Percentiles rank a stretch among this genome's conserved stretches.
Evolutionary conservation across 2,329 filamentous ascomycete genomes (phyloP).

Genomic region (Phyllosticta citribraziliensis): DNA sequence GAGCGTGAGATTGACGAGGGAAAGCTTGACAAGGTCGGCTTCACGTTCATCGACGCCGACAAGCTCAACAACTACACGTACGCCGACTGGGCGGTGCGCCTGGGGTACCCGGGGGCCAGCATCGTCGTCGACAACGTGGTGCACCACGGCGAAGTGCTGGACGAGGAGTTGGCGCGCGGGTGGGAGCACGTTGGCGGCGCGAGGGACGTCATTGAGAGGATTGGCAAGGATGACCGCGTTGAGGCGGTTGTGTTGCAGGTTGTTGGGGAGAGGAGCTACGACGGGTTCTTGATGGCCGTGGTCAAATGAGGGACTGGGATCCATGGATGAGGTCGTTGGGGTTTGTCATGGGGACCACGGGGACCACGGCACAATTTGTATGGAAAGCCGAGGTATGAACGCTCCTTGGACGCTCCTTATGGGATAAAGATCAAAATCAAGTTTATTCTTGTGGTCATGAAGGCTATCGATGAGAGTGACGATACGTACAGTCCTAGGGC

Average conservation of each 20-base stretch:
- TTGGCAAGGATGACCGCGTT: conserved; percentile 33
- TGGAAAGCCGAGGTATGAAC: no score
- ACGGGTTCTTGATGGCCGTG: conserved; percentile 35
- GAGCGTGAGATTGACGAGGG: conserved; percentile 30
- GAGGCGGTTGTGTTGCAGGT: conserved; percentile 37
- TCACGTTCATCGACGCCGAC: conserved; percentile 46
- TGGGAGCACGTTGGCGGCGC: conserved; percentile 24
- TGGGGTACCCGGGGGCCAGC: conserved; percentile 31
- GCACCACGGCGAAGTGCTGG: conserved; percentile 28
- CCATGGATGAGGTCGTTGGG: no score
- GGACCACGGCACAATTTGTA: no score
- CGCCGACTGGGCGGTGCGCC: conserved; percentile 33
- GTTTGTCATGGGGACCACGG: no score
- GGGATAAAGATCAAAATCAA: no score
- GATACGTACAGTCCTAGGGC: no score
- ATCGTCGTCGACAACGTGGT: conserved; percentile 46
- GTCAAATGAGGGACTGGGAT: conserved; percentile 33
- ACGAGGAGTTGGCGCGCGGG: conserved; percentile 14
- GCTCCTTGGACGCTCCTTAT: no score
- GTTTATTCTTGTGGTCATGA: no score
- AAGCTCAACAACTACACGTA: conserved; percentile 42
- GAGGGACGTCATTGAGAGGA: conserved; percentile 32
- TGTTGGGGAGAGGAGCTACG: conserved; percentile 38
- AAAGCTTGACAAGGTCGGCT: conserved; percentile 34
- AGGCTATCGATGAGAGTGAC: no score